Base-by-base conservation (phyloP, 2,329 filamentous ascomycete species). In the Colletotrichum musicola region DNA sequence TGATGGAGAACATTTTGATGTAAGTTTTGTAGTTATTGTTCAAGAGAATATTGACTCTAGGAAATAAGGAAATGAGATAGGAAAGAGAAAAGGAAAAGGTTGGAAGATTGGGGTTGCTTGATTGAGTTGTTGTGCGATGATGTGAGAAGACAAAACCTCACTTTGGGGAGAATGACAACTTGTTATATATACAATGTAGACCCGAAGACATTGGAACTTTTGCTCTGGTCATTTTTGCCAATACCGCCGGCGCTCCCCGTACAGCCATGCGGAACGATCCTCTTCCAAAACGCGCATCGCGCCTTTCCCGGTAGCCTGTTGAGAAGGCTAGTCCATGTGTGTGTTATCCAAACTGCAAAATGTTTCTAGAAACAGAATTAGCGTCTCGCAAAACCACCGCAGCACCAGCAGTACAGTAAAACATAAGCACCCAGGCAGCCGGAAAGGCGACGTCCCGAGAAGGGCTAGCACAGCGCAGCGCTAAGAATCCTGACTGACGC, bases 1-100 rank as follows among this genome's bases (percentile, higher is more conserved):
- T 78, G 46, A 69, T n/a, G 60, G 75, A 70, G 71, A 79, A 73
- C 79, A 81, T 81, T 57, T 62, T 79, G 71, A 67, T 56, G 12
- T 35, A 13, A 13, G 4, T 20, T 18, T 1, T 16, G 9, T 20
- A 4, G 16, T 51, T 20, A 4, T 55, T 50, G 9, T 20, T 9
- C 13, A 16, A 42, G 14, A 62, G 44, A 69, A n/a, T 12, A 40
- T 35, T 35, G 35, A 69, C 30, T 49, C 3, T 35, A 42, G 51
- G 60, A 59, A 62, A 53, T 25, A 51, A 54, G 12, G 51, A 57
- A 61, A 64, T 35, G 53, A 58, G 44, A 58, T 49, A 69, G 35
- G 46, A 66, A 66, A 66, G 16, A 46, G 20, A 18, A 20, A 42
- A 66, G 54, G 42, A 59, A 66, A 22, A 71, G 6, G 13, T 18